These are phyloP conservation scores for Colletotrichum euphorbiae DNA, from an alignment of 2,329 filamentous ascomycete species.

Conservation along the genomic window DNA sequence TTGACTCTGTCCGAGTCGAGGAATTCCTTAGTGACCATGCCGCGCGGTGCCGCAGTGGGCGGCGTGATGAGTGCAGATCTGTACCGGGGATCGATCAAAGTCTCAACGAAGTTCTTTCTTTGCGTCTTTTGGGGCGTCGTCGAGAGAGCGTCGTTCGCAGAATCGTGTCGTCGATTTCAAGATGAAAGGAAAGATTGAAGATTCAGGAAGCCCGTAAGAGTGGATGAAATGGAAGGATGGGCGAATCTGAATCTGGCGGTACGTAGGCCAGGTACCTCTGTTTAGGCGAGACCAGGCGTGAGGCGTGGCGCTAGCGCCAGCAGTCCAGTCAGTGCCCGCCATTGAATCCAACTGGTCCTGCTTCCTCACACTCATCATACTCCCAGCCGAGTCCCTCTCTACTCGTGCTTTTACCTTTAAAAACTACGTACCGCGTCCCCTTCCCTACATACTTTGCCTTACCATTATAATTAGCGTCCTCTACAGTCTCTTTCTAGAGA, in stretches of 20 bases:
- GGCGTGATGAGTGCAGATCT: conserved; percentile 33
- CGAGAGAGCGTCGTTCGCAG: conserved; percentile 21
- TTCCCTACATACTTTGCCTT: background rate
- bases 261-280: conserved; percentile 39
- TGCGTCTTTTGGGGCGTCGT: conserved; percentile 28
- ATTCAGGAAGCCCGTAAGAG: conserved; percentile 39
- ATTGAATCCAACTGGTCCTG: conserved; percentile 15
- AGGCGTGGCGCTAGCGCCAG: conserved; percentile 39
- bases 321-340: conserved; percentile 27
- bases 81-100: background rate
- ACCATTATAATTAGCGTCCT: conserved; percentile 10
- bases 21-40: conserved; percentile 67
- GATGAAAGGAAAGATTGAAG: conserved; percentile 41
- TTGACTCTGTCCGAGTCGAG: conserved; percentile 76
- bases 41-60: conserved; percentile 39
- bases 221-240: conserved; percentile 40
- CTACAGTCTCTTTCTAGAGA: background rate
- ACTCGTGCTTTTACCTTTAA: background rate
- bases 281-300: conserved; percentile 41
- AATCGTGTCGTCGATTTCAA: conserved; percentile 37
- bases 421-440: conserved; percentile 19
- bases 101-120: conserved; percentile 17
- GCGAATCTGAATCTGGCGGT: conserved; percentile 40
- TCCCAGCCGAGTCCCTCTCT: background rate
- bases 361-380: background rate